Evolutionary conservation across 495 filamentous ascomycete genomes (phyloP).

Genomic region (Lasiosphaeriaceae sp.): DNA sequence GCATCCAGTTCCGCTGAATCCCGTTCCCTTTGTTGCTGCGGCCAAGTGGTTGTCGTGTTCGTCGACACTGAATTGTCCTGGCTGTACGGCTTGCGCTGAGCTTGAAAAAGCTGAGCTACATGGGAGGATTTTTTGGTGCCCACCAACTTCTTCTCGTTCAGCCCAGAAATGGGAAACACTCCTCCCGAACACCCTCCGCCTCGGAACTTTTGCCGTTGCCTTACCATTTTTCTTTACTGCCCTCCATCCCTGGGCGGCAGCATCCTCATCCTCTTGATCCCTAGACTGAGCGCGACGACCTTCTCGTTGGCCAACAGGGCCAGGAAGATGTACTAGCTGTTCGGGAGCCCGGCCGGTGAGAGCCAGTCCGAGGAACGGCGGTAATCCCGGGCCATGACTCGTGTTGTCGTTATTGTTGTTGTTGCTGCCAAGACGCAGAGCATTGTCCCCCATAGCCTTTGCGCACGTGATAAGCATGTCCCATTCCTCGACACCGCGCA

Average conservation of each 20-base stretch:
- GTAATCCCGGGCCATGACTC: background rate
- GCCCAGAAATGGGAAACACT: conserved; percentile 17
- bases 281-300: too few species aligned
- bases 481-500: conserved; percentile 32
- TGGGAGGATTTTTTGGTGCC: too few species aligned
- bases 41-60: too few species aligned
- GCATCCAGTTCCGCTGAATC: too few species aligned
- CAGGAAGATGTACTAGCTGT: background rate
- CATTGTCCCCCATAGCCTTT: conserved; percentile 18
- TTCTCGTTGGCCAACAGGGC: too few species aligned
- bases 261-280: too few species aligned
- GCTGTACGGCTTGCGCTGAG: too few species aligned
- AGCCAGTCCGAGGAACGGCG: conserved; percentile 10
- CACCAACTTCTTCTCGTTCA: background rate
- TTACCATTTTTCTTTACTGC: background rate
- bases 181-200: background rate
- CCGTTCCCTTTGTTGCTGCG: too few species aligned
- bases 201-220: background rate
- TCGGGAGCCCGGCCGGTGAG: background rate
- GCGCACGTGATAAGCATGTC: conserved; percentile 30
- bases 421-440: conserved; percentile 5
- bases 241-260: background rate
- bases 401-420: background rate
- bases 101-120: too few species aligned
- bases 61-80: too few species aligned